A percentile compares a stretch with the other conserved stretches of the same genome.
These are phyloP conservation scores for Fusarium zealandicum DNA, from an alignment of 2,329 filamentous ascomycete genomes.

Conservation along the genomic window DNA sequence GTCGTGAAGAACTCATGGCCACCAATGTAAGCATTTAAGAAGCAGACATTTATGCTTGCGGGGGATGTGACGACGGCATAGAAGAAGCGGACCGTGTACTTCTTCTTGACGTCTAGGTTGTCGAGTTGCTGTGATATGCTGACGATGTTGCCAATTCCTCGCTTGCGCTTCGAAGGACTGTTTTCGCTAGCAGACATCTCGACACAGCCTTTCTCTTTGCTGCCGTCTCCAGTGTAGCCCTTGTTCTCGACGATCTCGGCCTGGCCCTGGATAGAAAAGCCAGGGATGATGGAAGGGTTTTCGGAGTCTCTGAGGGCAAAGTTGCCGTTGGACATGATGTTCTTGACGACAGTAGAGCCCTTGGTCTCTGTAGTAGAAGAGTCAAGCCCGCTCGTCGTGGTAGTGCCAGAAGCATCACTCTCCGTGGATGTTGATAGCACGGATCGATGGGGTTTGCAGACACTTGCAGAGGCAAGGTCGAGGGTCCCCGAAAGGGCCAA, in stretches of 20 bases:
- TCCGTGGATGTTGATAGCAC: background rate
- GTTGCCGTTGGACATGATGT: slow-evolving; percentile 4
- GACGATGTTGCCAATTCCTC: background rate
- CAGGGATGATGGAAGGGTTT: slow-evolving; percentile 3
- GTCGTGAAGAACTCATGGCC: slow-evolving; percentile 2
- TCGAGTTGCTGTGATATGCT: slow-evolving; percentile 10
- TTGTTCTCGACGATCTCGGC: background rate
- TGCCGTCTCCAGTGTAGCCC: slow-evolving; percentile 8
- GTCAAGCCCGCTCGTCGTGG: background rate
- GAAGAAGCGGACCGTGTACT: slow-evolving; percentile 34
- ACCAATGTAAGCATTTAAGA: slow-evolving; percentile 19
- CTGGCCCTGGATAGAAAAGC: background rate
- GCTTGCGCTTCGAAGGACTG: background rate
- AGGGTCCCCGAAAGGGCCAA: slow-evolving; percentile 21
- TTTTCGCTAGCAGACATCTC: background rate
- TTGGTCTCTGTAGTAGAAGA: background rate
- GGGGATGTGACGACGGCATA: slow-evolving; percentile 13
- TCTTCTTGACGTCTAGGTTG: slow-evolving; percentile 5
- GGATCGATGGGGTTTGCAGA: slow-evolving; percentile 15
- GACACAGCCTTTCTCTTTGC: slow-evolving; percentile 4
- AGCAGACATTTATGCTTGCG: slow-evolving; percentile 6
- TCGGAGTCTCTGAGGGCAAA: background rate
- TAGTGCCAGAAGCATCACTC: background rate
- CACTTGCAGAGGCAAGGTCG: slow-evolving; percentile 17
- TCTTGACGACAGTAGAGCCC: slow-evolving; percentile 6